These are phyloP conservation scores for Aspergillus homomorphus DNA, from an alignment of 495 filamentous ascomycete genomes.

Conservation along the genomic window DNA sequence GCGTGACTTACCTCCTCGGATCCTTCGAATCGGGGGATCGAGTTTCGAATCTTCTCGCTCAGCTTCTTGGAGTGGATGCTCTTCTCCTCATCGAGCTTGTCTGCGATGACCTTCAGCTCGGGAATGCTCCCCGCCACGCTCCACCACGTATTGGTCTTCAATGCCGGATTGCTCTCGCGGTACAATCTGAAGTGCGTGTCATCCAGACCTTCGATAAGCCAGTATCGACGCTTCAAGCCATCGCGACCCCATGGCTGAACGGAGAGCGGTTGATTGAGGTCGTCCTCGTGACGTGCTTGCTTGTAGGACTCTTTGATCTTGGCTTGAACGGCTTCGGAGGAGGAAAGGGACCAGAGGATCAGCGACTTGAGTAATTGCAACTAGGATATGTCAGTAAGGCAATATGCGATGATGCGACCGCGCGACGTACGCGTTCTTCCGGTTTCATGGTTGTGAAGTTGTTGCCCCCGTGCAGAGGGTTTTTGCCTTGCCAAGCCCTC, in stretches of 20 bases:
- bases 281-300: conserved; percentile 81
- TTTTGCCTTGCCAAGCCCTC: conserved; percentile 78
- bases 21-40: conserved; percentile 90
- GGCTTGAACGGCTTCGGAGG: conserved; percentile 75
- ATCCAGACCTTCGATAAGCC: conserved; percentile 88
- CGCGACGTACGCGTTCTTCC: conserved; percentile 68
- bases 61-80: conserved; percentile 74
- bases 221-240: conserved; percentile 87
- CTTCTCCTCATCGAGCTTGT: conserved; percentile 74
- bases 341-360: conserved; percentile 84
- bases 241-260: conserved; percentile 95
- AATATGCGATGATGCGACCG: not conserved
- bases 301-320: conserved; percentile 90
- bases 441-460: conserved; percentile 78
- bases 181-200: conserved; percentile 95
- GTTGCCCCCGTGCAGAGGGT: conserved; percentile 72
- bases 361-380: conserved; percentile 78
- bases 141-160: conserved; percentile 81
- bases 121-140: conserved; percentile 88
- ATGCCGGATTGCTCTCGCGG: conserved; percentile 80
- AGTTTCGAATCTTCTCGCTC: conserved; percentile 70
- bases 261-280: conserved; percentile 87
- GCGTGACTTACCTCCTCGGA: conserved; percentile 73
- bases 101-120: conserved; percentile 69
- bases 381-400: conserved; percentile 46